Percentiles rank a stretch among this genome's conserved stretches.
phyloP scores from a whole-genome alignment of 257 asterid genomes.

The Knoxia roxburghii region DNA sequence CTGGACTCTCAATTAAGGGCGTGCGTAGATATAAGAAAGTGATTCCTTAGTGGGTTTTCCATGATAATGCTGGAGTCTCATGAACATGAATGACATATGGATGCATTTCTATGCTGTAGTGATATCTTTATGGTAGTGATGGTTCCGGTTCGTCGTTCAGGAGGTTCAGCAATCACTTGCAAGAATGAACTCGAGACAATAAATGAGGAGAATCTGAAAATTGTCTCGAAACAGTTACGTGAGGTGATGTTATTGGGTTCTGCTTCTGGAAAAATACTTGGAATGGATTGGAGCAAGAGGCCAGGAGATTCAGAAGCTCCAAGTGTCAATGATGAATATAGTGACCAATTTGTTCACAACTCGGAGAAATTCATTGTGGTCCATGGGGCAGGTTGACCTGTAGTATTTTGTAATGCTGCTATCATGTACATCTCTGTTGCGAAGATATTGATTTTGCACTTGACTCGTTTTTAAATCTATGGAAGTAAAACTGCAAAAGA shows the following conservation, averaged over 20 bases:
- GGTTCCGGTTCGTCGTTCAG: conserved; percentile 30
- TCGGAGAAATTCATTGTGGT: conserved; percentile 60
- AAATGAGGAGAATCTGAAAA: conserved; percentile 53
- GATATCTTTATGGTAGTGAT: too few species aligned
- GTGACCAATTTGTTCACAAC: conserved; percentile 36
- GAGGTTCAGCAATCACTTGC: conserved; percentile 90
- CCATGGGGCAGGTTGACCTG: conserved; percentile 85
- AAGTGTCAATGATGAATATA: conserved; percentile 25
- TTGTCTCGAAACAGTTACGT: conserved; percentile 71
- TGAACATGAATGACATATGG: not conserved
- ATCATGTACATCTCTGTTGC: not conserved
- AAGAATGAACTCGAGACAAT: conserved; percentile 78
- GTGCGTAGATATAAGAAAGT: not conserved
- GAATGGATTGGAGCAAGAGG: conserved; percentile 97
- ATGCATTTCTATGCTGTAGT: not conserved
- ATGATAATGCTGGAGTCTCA: too few species aligned
- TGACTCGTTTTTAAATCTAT: not conserved
- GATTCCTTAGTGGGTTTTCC: not conserved
- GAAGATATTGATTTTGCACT: not conserved
- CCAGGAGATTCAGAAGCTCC: conserved; percentile 52
- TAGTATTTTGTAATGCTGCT: not conserved
- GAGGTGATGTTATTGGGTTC: conserved; percentile 56
- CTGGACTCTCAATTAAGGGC: not conserved
- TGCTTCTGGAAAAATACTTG: conserved; percentile 25
- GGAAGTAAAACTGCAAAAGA: not conserved